phyloP scores from a whole-genome alignment of 768 basidiomycete species.

The Coprinellus micaceus region DNA sequence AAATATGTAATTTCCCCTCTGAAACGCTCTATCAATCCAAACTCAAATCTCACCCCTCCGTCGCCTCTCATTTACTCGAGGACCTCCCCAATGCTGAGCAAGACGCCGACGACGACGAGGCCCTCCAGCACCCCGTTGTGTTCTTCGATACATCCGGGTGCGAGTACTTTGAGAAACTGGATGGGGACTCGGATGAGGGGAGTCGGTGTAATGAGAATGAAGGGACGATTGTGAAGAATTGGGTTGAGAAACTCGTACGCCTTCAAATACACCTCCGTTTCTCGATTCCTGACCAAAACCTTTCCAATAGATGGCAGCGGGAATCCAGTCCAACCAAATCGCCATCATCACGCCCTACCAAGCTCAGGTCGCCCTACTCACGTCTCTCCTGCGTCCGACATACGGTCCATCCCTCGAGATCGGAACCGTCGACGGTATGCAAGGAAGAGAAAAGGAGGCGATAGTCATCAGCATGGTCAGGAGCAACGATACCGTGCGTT shows the following conservation, averaged over 20 bases:
- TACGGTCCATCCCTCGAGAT: conserved; percentile 76
- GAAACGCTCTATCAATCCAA: conserved; percentile 72
- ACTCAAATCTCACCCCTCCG: conserved; percentile 67
- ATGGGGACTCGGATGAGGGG: conserved; percentile 81
- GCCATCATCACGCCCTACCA: conserved; percentile 93
- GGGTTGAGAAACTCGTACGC: conserved; percentile 74
- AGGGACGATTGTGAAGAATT: conserved; percentile 75
- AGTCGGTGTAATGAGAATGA: conserved; percentile 96
- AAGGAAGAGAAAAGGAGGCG: conserved; percentile 94
- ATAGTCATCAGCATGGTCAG: conserved; percentile 90
- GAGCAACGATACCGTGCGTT: conserved; percentile 74
- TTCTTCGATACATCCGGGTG: conserved; percentile 96
- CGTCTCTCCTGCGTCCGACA: conserved; percentile 68
- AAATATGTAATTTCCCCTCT: conserved; percentile 86
- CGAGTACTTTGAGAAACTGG: conserved; percentile 84
- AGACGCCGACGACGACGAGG: conserved; percentile 70
- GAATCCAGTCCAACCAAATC: conserved; percentile 68
- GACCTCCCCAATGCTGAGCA: conserved; percentile 58
- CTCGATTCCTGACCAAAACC: neutral
- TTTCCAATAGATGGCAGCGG: conserved; percentile 47
- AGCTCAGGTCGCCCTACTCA: conserved; percentile 85
- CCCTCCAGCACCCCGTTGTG: conserved; percentile 72
- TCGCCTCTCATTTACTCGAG: conserved; percentile 65
- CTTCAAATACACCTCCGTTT: neutral
- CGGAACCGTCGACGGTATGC: conserved; percentile 95